Conservation (phyloP, 768 basidiomycete genomes). For the Galerina marginata region DNA sequence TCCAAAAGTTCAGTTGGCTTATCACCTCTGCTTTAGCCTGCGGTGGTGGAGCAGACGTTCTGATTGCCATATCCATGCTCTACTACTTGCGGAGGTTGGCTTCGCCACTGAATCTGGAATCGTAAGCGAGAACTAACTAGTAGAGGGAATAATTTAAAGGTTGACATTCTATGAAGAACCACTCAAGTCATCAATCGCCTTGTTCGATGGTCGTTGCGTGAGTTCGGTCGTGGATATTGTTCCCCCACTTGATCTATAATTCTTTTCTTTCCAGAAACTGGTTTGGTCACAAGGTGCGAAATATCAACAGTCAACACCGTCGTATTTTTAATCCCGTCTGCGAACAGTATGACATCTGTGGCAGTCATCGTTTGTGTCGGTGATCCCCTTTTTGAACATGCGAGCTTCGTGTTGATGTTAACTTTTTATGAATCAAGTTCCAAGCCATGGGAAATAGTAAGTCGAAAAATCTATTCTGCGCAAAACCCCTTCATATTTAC, state of each 20-base stretch:
- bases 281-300: slow-evolving; percentile 16
- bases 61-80: slow-evolving; percentile 17
- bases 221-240: neutral
- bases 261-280: slow-evolving; percentile 14
- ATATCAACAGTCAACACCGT: too few species aligned
- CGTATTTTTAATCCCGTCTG: neutral
- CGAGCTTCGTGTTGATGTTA: neutral
- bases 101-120: slow-evolving; percentile 12
- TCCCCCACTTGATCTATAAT: neutral
- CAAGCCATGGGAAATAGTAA: slow-evolving; percentile 15
- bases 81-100: slow-evolving; percentile 13
- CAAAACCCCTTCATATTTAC: neutral
- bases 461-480: neutral
- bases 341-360: slow-evolving; percentile 14
- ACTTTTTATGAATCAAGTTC: neutral
- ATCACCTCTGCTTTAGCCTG: slow-evolving; percentile 19
- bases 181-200: slow-evolving; percentile 20
- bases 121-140: slow-evolving; percentile 2
- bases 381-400: neutral
- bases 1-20: slow-evolving; percentile 17
- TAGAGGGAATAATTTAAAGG: neutral
- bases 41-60: slow-evolving; percentile 16
- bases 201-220: slow-evolving; percentile 22
- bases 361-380: slow-evolving; percentile 17
- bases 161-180: slow-evolving; percentile 1